Base-by-base conservation (phyloP, 2,329 filamentous ascomycete genomes). In the Cladosporium sp. region DNA sequence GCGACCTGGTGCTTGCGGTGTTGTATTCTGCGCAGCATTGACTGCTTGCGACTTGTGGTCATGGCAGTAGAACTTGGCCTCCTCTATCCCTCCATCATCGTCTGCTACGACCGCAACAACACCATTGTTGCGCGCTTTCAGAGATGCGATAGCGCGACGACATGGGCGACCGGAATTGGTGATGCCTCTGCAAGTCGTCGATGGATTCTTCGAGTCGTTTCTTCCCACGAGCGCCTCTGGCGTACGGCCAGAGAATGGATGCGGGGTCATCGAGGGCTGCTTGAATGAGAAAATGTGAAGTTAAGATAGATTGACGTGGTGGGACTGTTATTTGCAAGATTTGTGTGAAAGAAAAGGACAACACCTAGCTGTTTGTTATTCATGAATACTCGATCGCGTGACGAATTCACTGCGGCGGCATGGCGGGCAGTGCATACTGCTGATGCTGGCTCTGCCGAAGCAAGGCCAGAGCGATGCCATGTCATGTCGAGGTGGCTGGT, bases 11-110 rank as follows among this genome's bases (percentile, higher is more conserved):
- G 25, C 28, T 28, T 76, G 76, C 42, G 51, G 55, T 69, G 68
- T 30, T 5, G 30, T 28, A 49, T n/a, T 39, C n/a, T 19, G n/a
- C 15, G 28, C 40, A 12, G 20, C 38, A 36, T 28, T 52, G n/a
- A 6, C 40, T 17, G 90, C 90, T 74, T 99, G 94, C 59, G 94
- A 90, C 71, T 90, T 92, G 77, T 99, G 94, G 73, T 97, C 92
- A 88, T 90, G 96, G 79, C 93, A 97, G 76, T 92, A 97, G 51
- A 87, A 82, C n/a, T 75, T 79, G 4, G 86, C 84, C 36, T 76
- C 79, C 11, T 61, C 57, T 61, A 85, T 82, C 50, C 84, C 80
- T 37, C 43, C 50, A 59, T 78, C 75, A 2, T 82, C 80, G 61
- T 85, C 81, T 9, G 75, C 73, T 2, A 73, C 67, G 2, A 79